Evolutionary conservation across 768 basidiomycete species (phyloP), one percentile per base, ranked within the genome.

Genomic region (Hirschioporus abietinus): DNA sequence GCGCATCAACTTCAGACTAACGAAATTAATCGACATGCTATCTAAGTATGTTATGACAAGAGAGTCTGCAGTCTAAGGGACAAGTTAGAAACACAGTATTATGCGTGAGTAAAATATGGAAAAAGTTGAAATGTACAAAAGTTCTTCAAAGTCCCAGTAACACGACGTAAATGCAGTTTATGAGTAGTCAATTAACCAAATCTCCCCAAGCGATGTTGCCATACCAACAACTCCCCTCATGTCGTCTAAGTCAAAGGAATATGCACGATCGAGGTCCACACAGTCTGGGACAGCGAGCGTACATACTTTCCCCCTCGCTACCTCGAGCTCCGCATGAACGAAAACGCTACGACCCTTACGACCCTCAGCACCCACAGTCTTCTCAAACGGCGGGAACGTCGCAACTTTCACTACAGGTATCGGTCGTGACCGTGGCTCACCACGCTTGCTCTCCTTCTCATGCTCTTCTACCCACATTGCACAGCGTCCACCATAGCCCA

Each of bases 161-260:
- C 20, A 52, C 42, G 12, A 12, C 12, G 20, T 15, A 15, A 20
- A 52, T 52, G 15, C 20, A 52, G 20, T 20, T 52, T 24, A 61
- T 34, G 60, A 61, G 23, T 61, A 61, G 30, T 61, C 60, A 17
- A 61, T 61, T 15, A 61, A 61, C 60, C 60, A 61, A 7, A 61
- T 25, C 24, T 61, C 60, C 30, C 60, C 60, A 5, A 25, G 24
- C 3, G 25, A 25, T 12, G 60, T 61, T 34, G 60, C 60, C 10
- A 61, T 61, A 25, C 60, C 60, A 61, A 61, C 60, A 61, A 61
- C 23, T 17, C 60, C 60, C 30, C 60, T 61, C 25, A 34, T 34
- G 23, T 61, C 60, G 60, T 61, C 60, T 3, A 61, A 34, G 30
- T 61, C 60, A 25, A 61, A 61, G 12, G 25, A 61, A 24, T 25